A percentile compares a stretch with the other conserved stretches of the same genome.
Evolutionary conservation across 2,329 filamentous ascomycete genomes (phyloP).

Genomic region (Ascocoryne sarcoides): DNA sequence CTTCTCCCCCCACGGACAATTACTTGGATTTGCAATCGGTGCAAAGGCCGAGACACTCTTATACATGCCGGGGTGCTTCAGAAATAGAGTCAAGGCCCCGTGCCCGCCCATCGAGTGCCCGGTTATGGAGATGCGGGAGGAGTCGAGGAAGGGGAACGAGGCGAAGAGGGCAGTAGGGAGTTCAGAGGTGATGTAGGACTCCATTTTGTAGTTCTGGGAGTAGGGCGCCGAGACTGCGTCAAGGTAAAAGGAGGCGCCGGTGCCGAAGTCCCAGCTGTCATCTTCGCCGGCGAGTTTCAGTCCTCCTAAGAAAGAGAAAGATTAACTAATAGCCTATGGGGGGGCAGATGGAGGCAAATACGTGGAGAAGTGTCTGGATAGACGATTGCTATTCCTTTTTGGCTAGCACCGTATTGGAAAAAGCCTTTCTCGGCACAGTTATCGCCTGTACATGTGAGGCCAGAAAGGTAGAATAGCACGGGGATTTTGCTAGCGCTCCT

Average conservation of each 20-base stretch:
- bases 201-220: slow-evolving; percentile 79
- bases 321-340: not conserved
- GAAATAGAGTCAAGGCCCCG: slow-evolving; percentile 82
- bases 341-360: slow-evolving; percentile 31
- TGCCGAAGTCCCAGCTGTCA: slow-evolving; percentile 85
- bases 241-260: slow-evolving; percentile 89
- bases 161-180: slow-evolving; percentile 70
- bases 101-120: slow-evolving; percentile 98
- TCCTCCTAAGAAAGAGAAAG: slow-evolving; percentile 43
- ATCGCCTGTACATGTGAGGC: slow-evolving; percentile 89
- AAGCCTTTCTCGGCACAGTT: slow-evolving; percentile 79
- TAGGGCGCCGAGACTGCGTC: slow-evolving; percentile 73
- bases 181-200: slow-evolving; percentile 82
- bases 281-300: slow-evolving; percentile 75
- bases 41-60: slow-evolving; percentile 84
- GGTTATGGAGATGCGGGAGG: slow-evolving; percentile 65
- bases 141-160: slow-evolving; percentile 65
- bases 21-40: slow-evolving; percentile 77
- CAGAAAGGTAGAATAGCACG: slow-evolving; percentile 86
- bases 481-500: slow-evolving; percentile 52
- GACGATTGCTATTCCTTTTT: slow-evolving; percentile 80
- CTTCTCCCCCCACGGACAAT: slow-evolving; percentile 92
- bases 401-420: slow-evolving; percentile 74
- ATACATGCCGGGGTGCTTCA: slow-evolving; percentile 87
- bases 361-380: slow-evolving; percentile 94